Evolutionary conservation across 169 alveolate species (phyloP), one percentile per base, ranked within the genome.

Genomic region (Plasmodium relictum): DNA sequence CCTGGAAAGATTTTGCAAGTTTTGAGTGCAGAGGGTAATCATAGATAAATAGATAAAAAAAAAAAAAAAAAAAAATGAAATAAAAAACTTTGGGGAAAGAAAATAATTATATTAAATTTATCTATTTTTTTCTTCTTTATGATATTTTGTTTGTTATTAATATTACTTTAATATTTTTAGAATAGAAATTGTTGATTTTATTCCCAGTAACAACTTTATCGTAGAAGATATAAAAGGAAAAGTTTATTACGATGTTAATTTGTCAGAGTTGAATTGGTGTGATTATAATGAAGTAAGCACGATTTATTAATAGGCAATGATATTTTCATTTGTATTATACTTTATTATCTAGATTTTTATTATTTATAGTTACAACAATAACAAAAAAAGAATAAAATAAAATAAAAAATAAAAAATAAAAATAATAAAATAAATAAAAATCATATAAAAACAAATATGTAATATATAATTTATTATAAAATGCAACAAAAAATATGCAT

Each of bases 191-290:
- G 69, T 50, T 39, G 89, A 76, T 6, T 76, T 76, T 44, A 52
- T 63, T 6, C 78, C 89, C 3, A 42, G 39, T 22, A 66, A 66
- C 12, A 65, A 76, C 39, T 76, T 76, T 52, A 76, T 76, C 65
- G 74, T 76, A 7, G 89, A 76, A 76, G 89, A 76, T 54, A 63
- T 20, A 31, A 63, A 76, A 54, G 89, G 89, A n/a, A 76, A 76
- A 76, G 18, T 76, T 22, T 76, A 76, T 45, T 63, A 76, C 42
- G 74, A 76, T 20, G 89, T 76, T 6, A 76, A 76, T 50, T 76
- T 76, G 39, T 76, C 74, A 2, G 89, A 76, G 12, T 22, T 48
- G 41, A 76, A 76, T 22, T 76, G 89, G 89, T 76, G 89, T 76
- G 89, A 76, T 42, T 76, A 76, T 41, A 76, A 76, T n/a, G 74